A percentile compares a stretch with the other conserved stretches of the same genome.
These are phyloP conservation scores for Hepatocystis sp. DNA, from an alignment of 169 alveolate species.

Conservation along the genomic window DNA sequence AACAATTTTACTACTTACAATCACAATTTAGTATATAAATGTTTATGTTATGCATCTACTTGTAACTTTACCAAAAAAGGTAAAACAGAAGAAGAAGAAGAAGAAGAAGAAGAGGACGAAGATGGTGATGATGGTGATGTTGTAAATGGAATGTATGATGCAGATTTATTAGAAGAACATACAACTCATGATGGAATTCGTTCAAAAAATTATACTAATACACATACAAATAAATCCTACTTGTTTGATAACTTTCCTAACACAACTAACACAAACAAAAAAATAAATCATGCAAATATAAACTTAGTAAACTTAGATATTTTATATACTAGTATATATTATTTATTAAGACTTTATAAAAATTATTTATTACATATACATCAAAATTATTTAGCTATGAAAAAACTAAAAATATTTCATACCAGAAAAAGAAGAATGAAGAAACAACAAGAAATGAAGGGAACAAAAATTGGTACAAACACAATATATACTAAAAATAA, in stretches of 20 bases:
- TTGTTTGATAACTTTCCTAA: too few relatives aligned
- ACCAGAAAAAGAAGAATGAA: background rate
- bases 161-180: background rate
- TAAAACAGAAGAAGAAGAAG: too few relatives aligned
- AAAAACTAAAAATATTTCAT: conserved; percentile 28
- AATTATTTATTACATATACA: conserved; percentile 40
- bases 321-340: conserved; percentile 23
- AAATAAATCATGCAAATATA: conserved; percentile 29
- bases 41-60: conserved; percentile 52
- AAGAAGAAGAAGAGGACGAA: too few relatives aligned
- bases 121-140: background rate
- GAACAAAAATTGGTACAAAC: too few relatives aligned
- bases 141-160: background rate
- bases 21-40: conserved; percentile 31
- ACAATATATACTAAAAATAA: too few relatives aligned
- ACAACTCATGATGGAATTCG: too few relatives aligned
- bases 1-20: conserved; percentile 66
- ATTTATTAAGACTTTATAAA: conserved; percentile 35
- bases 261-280: conserved; percentile 14
- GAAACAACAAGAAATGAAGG: background rate
- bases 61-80: conserved; percentile 27
- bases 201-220: too few relatives aligned
- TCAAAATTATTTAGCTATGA: conserved; percentile 37
- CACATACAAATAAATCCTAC: too few relatives aligned
- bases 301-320: conserved; percentile 33